Percentiles rank a stretch among this genome's conserved stretches.
phyloP scores from a whole-genome alignment of 129 eudicot species.

The Dittrichia graveolens region DNA sequence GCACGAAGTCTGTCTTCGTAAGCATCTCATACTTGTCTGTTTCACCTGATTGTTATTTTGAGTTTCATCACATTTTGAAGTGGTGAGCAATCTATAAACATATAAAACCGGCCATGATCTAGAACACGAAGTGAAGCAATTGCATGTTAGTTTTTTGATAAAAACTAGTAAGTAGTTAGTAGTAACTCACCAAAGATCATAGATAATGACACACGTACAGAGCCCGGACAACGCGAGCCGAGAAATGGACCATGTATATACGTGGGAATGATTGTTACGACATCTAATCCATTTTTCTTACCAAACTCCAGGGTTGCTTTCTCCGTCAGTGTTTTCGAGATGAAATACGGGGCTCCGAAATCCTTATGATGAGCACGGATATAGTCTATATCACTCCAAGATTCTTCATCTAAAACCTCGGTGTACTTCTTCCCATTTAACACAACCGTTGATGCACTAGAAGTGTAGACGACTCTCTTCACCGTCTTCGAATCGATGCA shows the following conservation, averaged over 20 bases:
- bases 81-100: not conserved
- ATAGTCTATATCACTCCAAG: conserved; percentile 49
- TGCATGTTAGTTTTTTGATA: too few species aligned
- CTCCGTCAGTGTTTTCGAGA: conserved; percentile 49
- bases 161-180: not conserved
- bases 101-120: not conserved
- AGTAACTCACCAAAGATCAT: conserved; percentile 46
- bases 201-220: conserved; percentile 42
- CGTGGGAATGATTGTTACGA: conserved; percentile 49
- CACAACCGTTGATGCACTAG: conserved; percentile 39
- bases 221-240: conserved; percentile 33
- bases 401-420: conserved; percentile 42
- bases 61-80: not conserved
- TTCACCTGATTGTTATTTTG: conserved; percentile 32
- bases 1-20: conserved; percentile 31
- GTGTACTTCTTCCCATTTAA: conserved; percentile 4
- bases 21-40: conserved; percentile 8
- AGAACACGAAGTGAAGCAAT: too few species aligned
- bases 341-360: conserved; percentile 29
- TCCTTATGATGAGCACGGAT: conserved; percentile 11
- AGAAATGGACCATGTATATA: conserved; percentile 57
- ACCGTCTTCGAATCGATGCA: conserved; percentile 53
- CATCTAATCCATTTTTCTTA: conserved; percentile 49
- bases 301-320: conserved; percentile 49
- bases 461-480: conserved; percentile 49